A percentile compares a stretch with the other conserved stretches of the same genome.
phyloP scores from a whole-genome alignment of 768 basidiomycete genomes.

The Agrocybe pediades region DNA sequence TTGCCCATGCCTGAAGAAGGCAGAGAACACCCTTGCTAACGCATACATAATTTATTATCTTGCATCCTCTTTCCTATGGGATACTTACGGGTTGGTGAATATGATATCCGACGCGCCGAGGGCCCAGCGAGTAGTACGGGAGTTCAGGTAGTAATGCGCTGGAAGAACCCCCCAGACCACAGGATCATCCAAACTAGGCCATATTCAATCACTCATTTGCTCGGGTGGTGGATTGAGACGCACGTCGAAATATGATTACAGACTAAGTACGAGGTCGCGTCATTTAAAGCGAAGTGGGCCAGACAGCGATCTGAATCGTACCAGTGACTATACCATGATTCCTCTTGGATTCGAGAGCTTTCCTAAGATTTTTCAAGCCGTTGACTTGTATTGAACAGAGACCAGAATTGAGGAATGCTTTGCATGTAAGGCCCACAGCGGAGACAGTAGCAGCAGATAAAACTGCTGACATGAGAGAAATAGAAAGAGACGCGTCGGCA shows the following conservation, averaged over 20 bases:
- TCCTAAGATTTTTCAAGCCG: constrained; percentile 65
- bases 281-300: constrained; percentile 3
- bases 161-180: constrained; percentile 89
- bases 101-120: constrained; percentile 92
- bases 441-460: constrained; percentile 61
- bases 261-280: constrained; percentile 48
- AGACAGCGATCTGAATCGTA: constrained; percentile 30
- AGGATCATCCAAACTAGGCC: constrained; percentile 74
- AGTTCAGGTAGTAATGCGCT: constrained; percentile 53
- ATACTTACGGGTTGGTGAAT: constrained; percentile 85
- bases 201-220: constrained; percentile 7
- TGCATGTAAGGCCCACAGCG: constrained; percentile 75
- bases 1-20: constrained; percentile 88
- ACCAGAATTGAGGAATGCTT: constrained; percentile 70
- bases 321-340: constrained; percentile 77
- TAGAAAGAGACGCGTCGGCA: constrained; percentile 8
- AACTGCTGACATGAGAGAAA: constrained; percentile 36
- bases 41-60: constrained; percentile 9
- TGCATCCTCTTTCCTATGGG: not conserved
- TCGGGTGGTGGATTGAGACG: constrained; percentile 28
- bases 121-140: constrained; percentile 80
- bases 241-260: constrained; percentile 95
- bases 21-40: constrained; percentile 69
- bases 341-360: constrained; percentile 55
- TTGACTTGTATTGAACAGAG: constrained; percentile 69